phyloP scores from a whole-genome alignment of 2,329 filamentous ascomycete genomes.

The Akanthomyces dipterigenus region DNA sequence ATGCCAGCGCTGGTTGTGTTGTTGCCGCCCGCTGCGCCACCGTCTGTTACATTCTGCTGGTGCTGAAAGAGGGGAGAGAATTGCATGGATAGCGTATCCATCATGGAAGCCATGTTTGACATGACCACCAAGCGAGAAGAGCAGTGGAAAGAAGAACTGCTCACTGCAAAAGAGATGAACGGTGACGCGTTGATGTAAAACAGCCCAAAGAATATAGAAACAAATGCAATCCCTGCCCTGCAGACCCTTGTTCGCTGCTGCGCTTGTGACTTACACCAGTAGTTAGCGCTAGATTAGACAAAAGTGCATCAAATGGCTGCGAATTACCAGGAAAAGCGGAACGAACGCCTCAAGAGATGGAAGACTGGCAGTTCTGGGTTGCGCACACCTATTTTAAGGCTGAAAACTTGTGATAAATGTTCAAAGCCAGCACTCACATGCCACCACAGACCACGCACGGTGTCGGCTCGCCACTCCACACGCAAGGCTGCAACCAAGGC shows the following conservation, averaged over 20 bases:
- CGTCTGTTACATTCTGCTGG: neutral
- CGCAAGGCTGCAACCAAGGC: neutral
- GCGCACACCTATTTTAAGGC: neutral
- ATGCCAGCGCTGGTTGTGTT: neutral
- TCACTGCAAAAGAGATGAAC: neutral
- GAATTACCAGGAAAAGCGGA: too few relatives aligned
- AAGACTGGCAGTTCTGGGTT: neutral
- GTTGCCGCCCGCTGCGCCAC: neutral
- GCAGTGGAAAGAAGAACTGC: neutral
- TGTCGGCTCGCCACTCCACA: neutral
- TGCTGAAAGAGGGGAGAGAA: conserved; percentile 4
- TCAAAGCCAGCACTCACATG: neutral
- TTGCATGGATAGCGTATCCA: conserved; percentile 4
- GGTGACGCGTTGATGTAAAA: neutral
- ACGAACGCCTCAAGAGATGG: neutral
- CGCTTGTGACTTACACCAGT: neutral
- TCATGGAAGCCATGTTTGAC: conserved; percentile 2
- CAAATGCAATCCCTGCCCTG: neutral
- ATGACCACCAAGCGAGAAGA: neutral
- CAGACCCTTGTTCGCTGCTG: neutral
- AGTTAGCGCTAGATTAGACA: neutral
- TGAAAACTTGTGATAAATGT: neutral
- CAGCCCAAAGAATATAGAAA: neutral
- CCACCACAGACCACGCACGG: neutral
- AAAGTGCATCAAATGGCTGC: neutral